Evolutionary conservation across 768 basidiomycete genomes (phyloP).

Genomic region (Phlebiopsis flavidoalba): DNA sequence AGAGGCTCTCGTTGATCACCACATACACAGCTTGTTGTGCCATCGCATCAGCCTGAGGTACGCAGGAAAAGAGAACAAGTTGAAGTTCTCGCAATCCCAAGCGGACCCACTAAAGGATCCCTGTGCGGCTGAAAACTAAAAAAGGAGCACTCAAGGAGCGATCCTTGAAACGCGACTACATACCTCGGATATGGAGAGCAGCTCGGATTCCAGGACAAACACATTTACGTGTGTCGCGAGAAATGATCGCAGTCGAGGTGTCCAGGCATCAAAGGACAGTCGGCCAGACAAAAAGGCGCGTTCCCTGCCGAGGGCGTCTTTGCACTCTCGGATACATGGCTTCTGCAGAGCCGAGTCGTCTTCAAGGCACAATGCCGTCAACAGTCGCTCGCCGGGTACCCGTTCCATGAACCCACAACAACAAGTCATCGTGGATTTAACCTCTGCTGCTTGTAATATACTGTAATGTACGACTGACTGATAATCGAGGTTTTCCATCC

Average conservation of each 20-base stretch:
- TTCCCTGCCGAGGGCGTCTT: neutral
- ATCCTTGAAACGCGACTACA: neutral
- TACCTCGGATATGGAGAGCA: neutral
- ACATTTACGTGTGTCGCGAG: neutral
- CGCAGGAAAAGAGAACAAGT: too few species aligned
- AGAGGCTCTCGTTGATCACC: neutral
- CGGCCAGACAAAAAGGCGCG: neutral
- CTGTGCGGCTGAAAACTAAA: neutral
- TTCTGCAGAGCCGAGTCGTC: neutral
- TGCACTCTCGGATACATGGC: neutral
- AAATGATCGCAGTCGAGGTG: constrained; percentile 1
- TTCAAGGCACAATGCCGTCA: neutral
- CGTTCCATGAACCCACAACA: neutral
- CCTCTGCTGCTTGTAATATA: too few species aligned
- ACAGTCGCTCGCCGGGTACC: neutral
- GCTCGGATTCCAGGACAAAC: neutral
- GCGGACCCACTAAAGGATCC: neutral
- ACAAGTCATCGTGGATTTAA: neutral
- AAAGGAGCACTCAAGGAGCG: neutral
- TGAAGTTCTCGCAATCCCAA: too few species aligned
- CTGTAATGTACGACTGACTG: too few species aligned
- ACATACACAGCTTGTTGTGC: neutral
- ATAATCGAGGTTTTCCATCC: too few species aligned
- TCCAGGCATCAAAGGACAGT: neutral
- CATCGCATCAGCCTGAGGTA: neutral